These are phyloP conservation scores for Plenodomus biglobosus DNA, from an alignment of 2,329 filamentous ascomycete genomes.

Conservation along the genomic window DNA sequence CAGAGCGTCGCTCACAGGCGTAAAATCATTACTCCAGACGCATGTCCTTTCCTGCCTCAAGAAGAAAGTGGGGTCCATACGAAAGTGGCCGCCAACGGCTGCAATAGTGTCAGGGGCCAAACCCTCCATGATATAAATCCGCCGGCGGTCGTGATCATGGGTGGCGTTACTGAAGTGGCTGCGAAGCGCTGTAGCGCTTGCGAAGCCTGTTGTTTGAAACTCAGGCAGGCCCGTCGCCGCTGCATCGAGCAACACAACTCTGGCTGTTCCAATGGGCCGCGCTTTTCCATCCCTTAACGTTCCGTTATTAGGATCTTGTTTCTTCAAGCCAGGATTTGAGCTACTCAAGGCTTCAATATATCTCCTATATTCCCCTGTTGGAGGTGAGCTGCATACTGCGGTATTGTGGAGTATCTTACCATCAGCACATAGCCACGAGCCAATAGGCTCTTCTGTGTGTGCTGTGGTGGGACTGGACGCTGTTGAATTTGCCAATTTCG, in stretches of 20 bases:
- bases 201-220: conserved; percentile 24
- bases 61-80: conserved; percentile 40
- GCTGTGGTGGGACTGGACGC: not conserved
- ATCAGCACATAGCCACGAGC: conserved; percentile 33
- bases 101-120: conserved; percentile 34
- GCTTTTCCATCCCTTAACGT: not conserved
- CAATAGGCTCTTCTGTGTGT: conserved; percentile 9
- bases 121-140: conserved; percentile 41
- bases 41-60: conserved; percentile 39
- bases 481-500: not conserved
- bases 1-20: conserved; percentile 37
- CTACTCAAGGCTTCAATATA: conserved; percentile 34
- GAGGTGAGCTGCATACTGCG: conserved; percentile 4
- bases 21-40: conserved; percentile 41
- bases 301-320: conserved; percentile 35
- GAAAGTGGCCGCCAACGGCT: conserved; percentile 34
- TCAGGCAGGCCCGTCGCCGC: conserved; percentile 7
- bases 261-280: conserved; percentile 18
- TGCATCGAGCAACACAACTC: conserved; percentile 31
- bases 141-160: conserved; percentile 14
- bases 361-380: conserved; percentile 29
- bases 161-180: conserved; percentile 16
- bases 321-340: conserved; percentile 34
- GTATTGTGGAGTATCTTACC: conserved; percentile 12
- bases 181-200: conserved; percentile 13